phyloP scores from a whole-genome alignment of 495 filamentous ascomycete species.

The Penicillium alfredii region DNA sequence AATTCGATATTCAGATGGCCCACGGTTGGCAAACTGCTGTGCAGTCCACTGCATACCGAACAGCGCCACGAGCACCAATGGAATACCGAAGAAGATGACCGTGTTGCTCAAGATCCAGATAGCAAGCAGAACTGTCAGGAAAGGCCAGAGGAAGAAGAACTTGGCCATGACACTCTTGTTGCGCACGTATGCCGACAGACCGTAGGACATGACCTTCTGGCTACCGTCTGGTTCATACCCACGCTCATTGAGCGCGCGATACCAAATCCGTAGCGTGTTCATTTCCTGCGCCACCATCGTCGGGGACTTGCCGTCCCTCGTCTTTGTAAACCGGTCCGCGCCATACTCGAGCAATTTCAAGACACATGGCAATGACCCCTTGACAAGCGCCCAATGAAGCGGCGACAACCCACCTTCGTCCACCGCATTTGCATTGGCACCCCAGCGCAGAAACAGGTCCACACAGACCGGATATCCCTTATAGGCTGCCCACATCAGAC shows the following conservation, averaged over 20 bases:
- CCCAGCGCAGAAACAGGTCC: slow-evolving; percentile 90
- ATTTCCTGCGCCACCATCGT: slow-evolving; percentile 80
- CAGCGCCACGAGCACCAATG: slow-evolving; percentile 56
- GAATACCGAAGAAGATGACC: slow-evolving; percentile 68
- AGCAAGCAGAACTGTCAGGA: slow-evolving; percentile 62
- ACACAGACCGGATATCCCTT: slow-evolving; percentile 90
- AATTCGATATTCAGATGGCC: slow-evolving; percentile 77
- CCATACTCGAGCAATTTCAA: slow-evolving; percentile 92
- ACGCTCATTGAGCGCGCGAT: slow-evolving; percentile 73
- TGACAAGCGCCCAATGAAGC: slow-evolving; percentile 93
- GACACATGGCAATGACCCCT: slow-evolving; percentile 78
- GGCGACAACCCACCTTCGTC: slow-evolving; percentile 92
- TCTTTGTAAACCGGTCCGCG: slow-evolving; percentile 82
- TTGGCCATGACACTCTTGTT: slow-evolving; percentile 74
- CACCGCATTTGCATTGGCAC: slow-evolving; percentile 81
- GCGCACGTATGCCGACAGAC: slow-evolving; percentile 51
- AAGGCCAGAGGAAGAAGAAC: slow-evolving; percentile 89
- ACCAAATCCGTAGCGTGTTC: slow-evolving; percentile 77
- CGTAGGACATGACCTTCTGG: slow-evolving; percentile 49
- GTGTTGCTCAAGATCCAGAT: slow-evolving; percentile 68
- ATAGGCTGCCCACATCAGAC: slow-evolving; percentile 97
- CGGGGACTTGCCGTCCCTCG: slow-evolving; percentile 81
- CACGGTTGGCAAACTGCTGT: slow-evolving; percentile 69
- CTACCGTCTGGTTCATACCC: slow-evolving; percentile 78
- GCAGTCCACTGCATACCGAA: slow-evolving; percentile 75